Evolutionary conservation across 1,284 basidiomycete species (phyloP).

Genomic region (Trichosporon sp.): DNA sequence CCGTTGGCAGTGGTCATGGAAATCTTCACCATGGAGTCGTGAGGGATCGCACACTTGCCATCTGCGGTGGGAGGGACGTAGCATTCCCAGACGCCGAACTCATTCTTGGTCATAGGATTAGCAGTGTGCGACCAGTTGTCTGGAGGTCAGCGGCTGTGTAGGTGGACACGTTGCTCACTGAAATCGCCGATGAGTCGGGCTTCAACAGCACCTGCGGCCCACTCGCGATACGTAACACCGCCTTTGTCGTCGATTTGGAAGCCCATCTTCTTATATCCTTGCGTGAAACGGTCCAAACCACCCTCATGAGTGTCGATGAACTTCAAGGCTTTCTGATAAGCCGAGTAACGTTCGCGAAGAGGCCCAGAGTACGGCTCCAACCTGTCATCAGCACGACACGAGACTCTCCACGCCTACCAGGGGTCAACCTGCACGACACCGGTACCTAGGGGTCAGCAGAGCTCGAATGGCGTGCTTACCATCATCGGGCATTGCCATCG

Average conservation of each 20-base stretch:
- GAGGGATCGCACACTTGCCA: conserved; percentile 78
- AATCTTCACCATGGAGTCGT: conserved; percentile 93
- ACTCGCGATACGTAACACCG: conserved; percentile 81
- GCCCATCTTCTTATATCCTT: conserved; percentile 81
- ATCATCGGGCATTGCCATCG: conserved; percentile 1
- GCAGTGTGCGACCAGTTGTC: conserved; percentile 81
- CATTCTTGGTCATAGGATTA: conserved; percentile 77
- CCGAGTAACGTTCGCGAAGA: conserved; percentile 66
- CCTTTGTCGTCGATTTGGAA: conserved; percentile 67
- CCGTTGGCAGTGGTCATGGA: conserved; percentile 75
- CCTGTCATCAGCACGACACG: conserved; percentile 38
- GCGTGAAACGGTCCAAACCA: conserved; percentile 82
- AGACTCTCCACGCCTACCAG: conserved; percentile 28
- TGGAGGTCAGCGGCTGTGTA: conserved; percentile 41
- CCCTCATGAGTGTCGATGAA: conserved; percentile 71
- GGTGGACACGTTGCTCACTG: conserved; percentile 59
- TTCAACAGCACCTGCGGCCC: conserved; percentile 84
- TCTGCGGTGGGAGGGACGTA: conserved; percentile 64
- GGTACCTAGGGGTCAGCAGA: conserved; percentile 27
- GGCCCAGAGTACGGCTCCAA: conserved; percentile 69
- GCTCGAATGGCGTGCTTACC: neutral
- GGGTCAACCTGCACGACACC: conserved; percentile 45
- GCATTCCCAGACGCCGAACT: conserved; percentile 93
- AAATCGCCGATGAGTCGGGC: conserved; percentile 92
- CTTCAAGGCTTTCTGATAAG: conserved; percentile 69